Evolutionary conservation across 2,329 filamentous ascomycete species (phyloP).

Genomic region (Aspergillus ustus): DNA sequence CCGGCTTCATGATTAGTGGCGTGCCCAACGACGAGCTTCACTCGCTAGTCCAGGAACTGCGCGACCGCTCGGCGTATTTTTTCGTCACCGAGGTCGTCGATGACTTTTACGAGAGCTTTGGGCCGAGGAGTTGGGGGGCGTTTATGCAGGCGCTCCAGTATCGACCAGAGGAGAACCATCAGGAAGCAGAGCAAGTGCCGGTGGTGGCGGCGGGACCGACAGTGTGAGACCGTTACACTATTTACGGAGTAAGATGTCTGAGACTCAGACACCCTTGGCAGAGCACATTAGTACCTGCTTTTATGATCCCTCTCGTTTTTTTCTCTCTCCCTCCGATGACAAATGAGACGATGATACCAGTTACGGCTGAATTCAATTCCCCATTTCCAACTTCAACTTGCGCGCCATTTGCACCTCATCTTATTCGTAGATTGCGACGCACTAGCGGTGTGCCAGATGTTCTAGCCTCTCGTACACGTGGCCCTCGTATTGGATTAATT

Average conservation of each 20-base stretch:
- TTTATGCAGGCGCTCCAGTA: conserved; percentile 17
- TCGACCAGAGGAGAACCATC: no score
- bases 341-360: not conserved
- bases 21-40: conserved; percentile 18
- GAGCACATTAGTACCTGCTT: not conserved
- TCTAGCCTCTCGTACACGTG: not conserved
- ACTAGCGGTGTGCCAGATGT: not conserved
- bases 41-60: conserved; percentile 22
- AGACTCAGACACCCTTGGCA: not conserved
- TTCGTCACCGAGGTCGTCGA: conserved; percentile 23
- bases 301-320: no score
- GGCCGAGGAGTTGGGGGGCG: conserved; percentile 16
- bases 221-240: not conserved
- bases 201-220: not conserved
- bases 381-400: not conserved
- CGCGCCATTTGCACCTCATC: not conserved
- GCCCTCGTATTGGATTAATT: not conserved
- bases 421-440: not conserved
- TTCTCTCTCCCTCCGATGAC: not conserved
- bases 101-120: conserved; percentile 27
- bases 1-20: conserved; percentile 23
- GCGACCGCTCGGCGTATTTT: conserved; percentile 17
- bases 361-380: not conserved
- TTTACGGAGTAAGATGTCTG: not conserved
- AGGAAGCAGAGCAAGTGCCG: not conserved